These are phyloP conservation scores for Leccinum disarticulatum DNA, from an alignment of 768 basidiomycete genomes.

Conservation along the genomic window DNA sequence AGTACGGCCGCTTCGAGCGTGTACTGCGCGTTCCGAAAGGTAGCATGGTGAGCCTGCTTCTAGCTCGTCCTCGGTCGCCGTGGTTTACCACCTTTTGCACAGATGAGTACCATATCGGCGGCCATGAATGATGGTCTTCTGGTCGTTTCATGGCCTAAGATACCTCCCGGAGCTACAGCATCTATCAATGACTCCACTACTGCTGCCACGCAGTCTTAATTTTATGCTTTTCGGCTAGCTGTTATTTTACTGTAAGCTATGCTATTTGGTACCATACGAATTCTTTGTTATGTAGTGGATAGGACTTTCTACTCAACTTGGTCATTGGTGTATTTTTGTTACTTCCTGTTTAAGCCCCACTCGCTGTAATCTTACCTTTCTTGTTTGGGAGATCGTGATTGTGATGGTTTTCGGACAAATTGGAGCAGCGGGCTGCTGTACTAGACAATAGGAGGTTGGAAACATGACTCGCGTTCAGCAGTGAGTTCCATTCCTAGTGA, in stretches of 20 bases:
- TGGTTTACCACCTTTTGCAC: neutral
- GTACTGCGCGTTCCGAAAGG: slow-evolving; percentile 37
- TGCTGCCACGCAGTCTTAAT: neutral
- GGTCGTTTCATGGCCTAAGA: slow-evolving; percentile 39
- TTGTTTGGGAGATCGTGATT: neutral
- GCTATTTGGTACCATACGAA: slow-evolving; percentile 14
- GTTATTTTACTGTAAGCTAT: slow-evolving; percentile 11
- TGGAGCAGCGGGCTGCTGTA: neutral
- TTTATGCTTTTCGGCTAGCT: neutral
- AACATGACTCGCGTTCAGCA: neutral
- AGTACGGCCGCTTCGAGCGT: slow-evolving; percentile 40
- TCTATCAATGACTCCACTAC: slow-evolving; percentile 2
- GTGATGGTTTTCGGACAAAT: neutral
- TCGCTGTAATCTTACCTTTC: neutral
- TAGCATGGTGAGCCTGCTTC: slow-evolving; percentile 31
- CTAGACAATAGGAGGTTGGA: neutral
- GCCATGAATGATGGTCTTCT: slow-evolving; percentile 40
- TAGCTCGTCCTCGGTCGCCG: slow-evolving; percentile 2
- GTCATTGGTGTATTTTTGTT: slow-evolving; percentile 1
- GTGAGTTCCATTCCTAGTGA: slow-evolving; percentile 7
- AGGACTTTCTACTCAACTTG: neutral
- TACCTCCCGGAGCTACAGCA: slow-evolving; percentile 18
- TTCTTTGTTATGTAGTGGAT: neutral
- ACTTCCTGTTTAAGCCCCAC: neutral
- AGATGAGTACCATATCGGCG: slow-evolving; percentile 41